These are phyloP conservation scores for Salix exigua DNA, from an alignment of 345 rosid species.

Conservation along the genomic window DNA sequence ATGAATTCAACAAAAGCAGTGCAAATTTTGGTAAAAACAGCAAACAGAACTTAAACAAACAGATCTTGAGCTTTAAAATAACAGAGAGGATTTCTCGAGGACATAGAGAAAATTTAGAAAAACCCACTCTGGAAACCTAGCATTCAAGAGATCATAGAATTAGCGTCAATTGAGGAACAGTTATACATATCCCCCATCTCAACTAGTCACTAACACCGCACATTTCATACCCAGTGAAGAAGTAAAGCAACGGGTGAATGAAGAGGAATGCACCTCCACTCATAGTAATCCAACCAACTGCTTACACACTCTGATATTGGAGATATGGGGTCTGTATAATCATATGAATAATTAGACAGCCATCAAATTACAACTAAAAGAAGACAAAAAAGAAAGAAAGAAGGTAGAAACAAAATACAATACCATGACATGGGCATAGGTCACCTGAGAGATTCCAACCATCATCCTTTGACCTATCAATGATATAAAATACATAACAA, in stretches of 20 bases:
- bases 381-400: neutral
- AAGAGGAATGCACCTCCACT: constrained; percentile 74
- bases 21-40: neutral
- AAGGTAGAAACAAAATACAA: constrained; percentile 5
- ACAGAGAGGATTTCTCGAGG: neutral
- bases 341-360: constrained; percentile 4
- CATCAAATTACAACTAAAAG: neutral
- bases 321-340: constrained; percentile 50
- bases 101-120: neutral
- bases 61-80: neutral
- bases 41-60: neutral
- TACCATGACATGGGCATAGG: constrained; percentile 78
- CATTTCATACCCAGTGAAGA: constrained; percentile 80
- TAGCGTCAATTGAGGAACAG: neutral
- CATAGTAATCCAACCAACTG: constrained; percentile 67
- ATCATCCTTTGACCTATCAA: constrained; percentile 33
- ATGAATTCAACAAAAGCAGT: neutral
- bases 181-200: neutral
- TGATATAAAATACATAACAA: neutral
- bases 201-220: neutral
- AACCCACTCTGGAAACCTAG: too few relatives aligned
- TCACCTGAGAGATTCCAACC: constrained; percentile 61
- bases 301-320: constrained; percentile 32
- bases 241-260: constrained; percentile 81
- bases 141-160: neutral